A percentile compares a stretch with the other conserved stretches of the same genome.
Evolutionary conservation across 164 flowering plant genomes (phyloP).

Genomic region (Vitis vinifera): DNA sequence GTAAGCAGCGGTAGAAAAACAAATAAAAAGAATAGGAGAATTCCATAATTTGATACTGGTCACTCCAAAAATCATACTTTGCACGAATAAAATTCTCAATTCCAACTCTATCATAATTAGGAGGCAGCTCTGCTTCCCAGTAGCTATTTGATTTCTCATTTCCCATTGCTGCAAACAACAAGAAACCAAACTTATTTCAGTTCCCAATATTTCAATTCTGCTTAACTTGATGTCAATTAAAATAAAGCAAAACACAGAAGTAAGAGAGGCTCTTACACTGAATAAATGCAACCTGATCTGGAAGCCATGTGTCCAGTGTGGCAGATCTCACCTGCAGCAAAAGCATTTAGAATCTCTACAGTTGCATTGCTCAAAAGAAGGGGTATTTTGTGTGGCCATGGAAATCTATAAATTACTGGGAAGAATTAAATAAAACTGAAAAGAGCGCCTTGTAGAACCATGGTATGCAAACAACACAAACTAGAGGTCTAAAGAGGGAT

Average conservation of each 20-base stretch:
- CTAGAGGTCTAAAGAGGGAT: no score
- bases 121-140: conserved; percentile 86
- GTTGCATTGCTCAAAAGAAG: background rate
- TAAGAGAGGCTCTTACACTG: conserved; percentile 35
- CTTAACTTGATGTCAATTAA: background rate
- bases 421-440: no score
- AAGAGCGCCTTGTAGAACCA: background rate
- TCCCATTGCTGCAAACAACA: conserved; percentile 56
- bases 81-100: conserved; percentile 71
- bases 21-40: background rate
- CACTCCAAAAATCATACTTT: conserved; percentile 39
- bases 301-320: conserved; percentile 72
- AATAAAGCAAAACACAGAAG: background rate
- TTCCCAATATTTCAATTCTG: background rate
- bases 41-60: background rate
- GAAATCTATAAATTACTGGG: no score
- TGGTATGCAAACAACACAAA: no score
- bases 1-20: background rate
- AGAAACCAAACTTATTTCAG: background rate
- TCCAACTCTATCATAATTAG: conserved; percentile 54
- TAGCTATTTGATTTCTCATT: conserved; percentile 71
- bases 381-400: background rate
- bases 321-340: conserved; percentile 58
- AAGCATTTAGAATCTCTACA: background rate
- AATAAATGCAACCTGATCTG: conserved; percentile 60